Percentiles rank a stretch among this genome's conserved stretches.
Conservation (phyloP, 108 stramenopile genomes). For the Skeletonema menzelii region DNA sequence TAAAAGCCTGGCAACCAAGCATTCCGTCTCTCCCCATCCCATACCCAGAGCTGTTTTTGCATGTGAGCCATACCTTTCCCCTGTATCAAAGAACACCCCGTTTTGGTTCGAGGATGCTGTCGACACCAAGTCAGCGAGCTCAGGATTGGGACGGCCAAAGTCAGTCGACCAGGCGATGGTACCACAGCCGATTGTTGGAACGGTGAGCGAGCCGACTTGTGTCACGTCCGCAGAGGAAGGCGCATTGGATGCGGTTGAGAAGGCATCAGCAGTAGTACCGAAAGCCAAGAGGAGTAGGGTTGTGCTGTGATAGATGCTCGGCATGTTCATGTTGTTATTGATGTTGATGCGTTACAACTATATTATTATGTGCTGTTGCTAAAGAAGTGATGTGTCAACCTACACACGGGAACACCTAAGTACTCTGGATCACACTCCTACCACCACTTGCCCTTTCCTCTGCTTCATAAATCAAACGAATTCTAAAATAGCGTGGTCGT, state of each 20-base stretch:
- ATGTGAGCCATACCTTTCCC: constrained; percentile 65
- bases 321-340: neutral
- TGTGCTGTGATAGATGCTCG: neutral
- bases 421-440: too few relatives aligned
- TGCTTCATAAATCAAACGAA: too few relatives aligned
- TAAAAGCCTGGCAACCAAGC: constrained; percentile 31
- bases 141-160: constrained; percentile 16
- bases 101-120: constrained; percentile 31
- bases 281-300: neutral
- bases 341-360: too few relatives aligned
- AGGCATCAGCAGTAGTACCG: neutral
- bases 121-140: neutral
- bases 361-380: too few relatives aligned
- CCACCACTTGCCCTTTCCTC: too few relatives aligned
- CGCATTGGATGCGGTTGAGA: neutral
- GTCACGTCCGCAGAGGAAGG: constrained; percentile 39
- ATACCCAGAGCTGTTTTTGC: constrained; percentile 58
- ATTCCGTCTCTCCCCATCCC: constrained; percentile 63
- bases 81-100: constrained; percentile 67
- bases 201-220: constrained; percentile 44
- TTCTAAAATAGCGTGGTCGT: too few relatives aligned
- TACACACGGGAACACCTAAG: too few relatives aligned
- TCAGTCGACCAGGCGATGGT: constrained; percentile 65
- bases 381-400: too few relatives aligned
- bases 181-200: constrained; percentile 60